Evolutionary conservation across 176 grass and related monocot genomes (phyloP).

Genomic region (Aegilops speltoides): DNA sequence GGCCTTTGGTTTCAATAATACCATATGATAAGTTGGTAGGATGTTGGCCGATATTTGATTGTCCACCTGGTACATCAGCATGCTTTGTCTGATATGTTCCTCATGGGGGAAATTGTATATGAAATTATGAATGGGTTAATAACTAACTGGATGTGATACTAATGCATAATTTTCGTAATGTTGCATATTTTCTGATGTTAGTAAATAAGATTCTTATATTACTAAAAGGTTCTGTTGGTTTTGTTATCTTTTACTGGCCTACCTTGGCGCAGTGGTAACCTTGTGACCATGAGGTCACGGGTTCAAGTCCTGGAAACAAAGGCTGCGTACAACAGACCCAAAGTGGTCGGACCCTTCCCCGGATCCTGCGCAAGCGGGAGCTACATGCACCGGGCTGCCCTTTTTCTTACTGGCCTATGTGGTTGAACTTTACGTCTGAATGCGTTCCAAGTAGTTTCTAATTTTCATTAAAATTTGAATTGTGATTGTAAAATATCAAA

Average conservation of each 20-base stretch:
- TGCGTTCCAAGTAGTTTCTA: not conserved
- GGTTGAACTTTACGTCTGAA: not conserved
- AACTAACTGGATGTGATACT: not conserved
- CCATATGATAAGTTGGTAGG: not conserved
- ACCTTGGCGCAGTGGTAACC: no score
- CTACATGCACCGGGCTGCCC: no score
- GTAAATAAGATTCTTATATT: not conserved
- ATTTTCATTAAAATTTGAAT: not conserved
- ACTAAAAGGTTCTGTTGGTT: not conserved
- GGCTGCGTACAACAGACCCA: no score
- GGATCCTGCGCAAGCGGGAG: no score
- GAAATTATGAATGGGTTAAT: not conserved
- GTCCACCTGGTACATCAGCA: not conserved
- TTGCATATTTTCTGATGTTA: not conserved
- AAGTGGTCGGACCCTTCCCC: no score
- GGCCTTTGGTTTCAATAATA: not conserved
- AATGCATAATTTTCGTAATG: not conserved
- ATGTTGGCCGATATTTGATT: not conserved
- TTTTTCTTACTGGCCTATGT: not conserved
- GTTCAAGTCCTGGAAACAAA: no score
- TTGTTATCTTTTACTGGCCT: not conserved
- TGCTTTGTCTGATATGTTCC: no score
- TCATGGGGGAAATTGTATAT: not conserved
- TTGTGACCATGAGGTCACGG: no score
- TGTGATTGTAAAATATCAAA: not conserved